Base-by-base conservation (phyloP, 164 flowering plant genomes). In the Vitis rupestris region DNA sequence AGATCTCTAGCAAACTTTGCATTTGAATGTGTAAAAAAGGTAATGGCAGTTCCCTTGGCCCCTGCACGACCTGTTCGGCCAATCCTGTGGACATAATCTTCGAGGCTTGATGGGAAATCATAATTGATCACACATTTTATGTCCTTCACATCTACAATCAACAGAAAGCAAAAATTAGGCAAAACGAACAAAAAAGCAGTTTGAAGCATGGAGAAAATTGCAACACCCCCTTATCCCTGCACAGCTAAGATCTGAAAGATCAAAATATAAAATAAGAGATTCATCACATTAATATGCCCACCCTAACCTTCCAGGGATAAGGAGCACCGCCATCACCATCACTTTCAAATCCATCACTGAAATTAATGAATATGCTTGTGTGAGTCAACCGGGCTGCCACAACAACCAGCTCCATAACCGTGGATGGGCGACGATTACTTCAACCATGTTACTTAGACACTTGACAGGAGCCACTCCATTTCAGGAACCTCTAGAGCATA, bases 51-150 rank as follows among this genome's bases (percentile, higher is more conserved):
- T 69, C 99, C 98, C 53, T 55, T 91, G 1, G 99, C 99, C 70
- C 98, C 99, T 27, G 99, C 99, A 61, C 99, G 94, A 57, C 99
- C 99, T 37, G 99, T 96, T 80, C 99, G 87, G 17, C 99, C 99
- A 63, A 96, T 96, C 80, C 99, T 87, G 78, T 96, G 99, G 63
- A 96, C 89, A 80, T 96, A 96, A 82, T 96, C 99, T 82, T 96
- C 99, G 17, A 96, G 92, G 77, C 90, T 83, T 50, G 90, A 55
- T 19, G 99, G 99, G 58, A 96, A 96, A 82, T 96, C 98, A 77
- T 89, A 96, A 73, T 95, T 95, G 75, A 95, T 76, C 62, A 95
- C 99, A 77, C 96, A 93, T 78, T 95, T 95, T 78, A 95, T 95
- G 84, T 95, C 99, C 86, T 95, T 95, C 78, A 95, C 98, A 88